These are phyloP conservation scores for Echium plantagineum DNA, from an alignment of 257 asterid genomes.

Conservation along the genomic window DNA sequence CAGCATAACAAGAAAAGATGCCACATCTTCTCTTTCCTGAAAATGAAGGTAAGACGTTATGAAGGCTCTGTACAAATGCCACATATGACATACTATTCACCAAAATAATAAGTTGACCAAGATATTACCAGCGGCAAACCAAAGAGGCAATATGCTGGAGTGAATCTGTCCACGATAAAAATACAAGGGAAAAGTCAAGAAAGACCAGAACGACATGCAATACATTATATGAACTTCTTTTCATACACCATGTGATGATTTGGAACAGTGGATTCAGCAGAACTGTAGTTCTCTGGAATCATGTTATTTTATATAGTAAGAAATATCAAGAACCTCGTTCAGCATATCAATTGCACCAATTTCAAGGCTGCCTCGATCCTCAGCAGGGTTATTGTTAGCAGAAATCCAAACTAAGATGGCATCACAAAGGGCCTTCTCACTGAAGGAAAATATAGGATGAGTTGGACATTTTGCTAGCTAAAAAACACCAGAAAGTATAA, in stretches of 20 bases:
- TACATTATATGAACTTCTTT: background rate
- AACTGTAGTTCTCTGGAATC: background rate
- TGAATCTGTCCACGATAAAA: slow-evolving; percentile 43
- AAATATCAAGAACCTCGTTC: slow-evolving; percentile 29
- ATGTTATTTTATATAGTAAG: background rate
- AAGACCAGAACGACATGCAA: background rate
- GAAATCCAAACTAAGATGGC: slow-evolving; percentile 60
- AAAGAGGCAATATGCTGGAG: slow-evolving; percentile 52
- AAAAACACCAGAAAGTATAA: background rate
- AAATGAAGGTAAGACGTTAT: slow-evolving; percentile 6
- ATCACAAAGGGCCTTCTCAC: slow-evolving; percentile 68
- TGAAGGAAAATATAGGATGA: slow-evolving; percentile 24
- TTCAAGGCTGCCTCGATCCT: slow-evolving; percentile 21
- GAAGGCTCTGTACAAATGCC: slow-evolving; percentile 7
- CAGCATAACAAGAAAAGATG: slow-evolving; percentile 48
- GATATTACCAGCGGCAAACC: slow-evolving; percentile 62
- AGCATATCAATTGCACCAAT: slow-evolving; percentile 14
- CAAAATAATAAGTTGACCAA: slow-evolving; percentile 3
- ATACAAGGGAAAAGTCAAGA: background rate
- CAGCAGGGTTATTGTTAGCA: slow-evolving; percentile 26
- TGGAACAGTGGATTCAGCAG: background rate
- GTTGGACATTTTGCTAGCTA: background rate
- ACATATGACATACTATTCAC: slow-evolving; percentile 4
- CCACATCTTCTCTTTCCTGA: slow-evolving; percentile 56
- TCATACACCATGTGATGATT: too few species aligned